Base-by-base conservation (phyloP, 768 basidiomycete species). In the Cystofilobasidium macerans region DNA sequence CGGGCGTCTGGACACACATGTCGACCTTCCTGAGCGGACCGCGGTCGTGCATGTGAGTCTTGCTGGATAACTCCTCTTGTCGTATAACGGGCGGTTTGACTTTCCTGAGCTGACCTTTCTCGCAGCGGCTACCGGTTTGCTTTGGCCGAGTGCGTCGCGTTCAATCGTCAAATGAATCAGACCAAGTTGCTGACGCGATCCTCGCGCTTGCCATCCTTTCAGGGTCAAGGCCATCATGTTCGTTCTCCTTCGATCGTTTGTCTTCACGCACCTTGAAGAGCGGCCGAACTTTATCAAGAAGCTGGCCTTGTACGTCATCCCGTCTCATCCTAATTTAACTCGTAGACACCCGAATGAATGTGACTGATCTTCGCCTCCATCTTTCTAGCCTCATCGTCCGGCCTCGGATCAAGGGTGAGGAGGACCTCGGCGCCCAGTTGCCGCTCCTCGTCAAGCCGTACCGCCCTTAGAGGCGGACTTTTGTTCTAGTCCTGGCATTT, bases 101-200 rank as follows among this genome's bases (percentile, higher is more conserved):
- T 32, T 24, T 2, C 28, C 20, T 5, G 45, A 32, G 11, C 22
- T 36, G 33, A 1, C 54, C n/a, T 45, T 38, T 30, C 28, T 11
- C 72, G 70, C 67, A 76, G 75, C 40, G 75, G 76, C 14, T 75
- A 75, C 66, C 70, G 74, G n/a, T 77, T 76, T 59, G 75, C 76
- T 12, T 59, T 77, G 28, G 72, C 71, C 8, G 76, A 77, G 63
- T 64, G 30, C 36, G 62, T 40, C 26, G 16, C 26, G 9, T 16
- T 12, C 35, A 24, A 16, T 32, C 32, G 47, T 16, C 24, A 22
- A 24, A 28, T 24, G 40, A 26, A 11, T 20, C 40, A n/a, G n/a
- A n/a, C n/a, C n/a, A n/a, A n/a, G 14, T 42, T 18, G 9, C 28
- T 32, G 60, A 45, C 24, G 38, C 9, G 9, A 9, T 11, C 16